Percentiles rank a stretch among this genome's conserved stretches.
Evolutionary conservation across 139 green algal genomes (phyloP).

Genomic region (Axilococcus clingmanii): DNA sequence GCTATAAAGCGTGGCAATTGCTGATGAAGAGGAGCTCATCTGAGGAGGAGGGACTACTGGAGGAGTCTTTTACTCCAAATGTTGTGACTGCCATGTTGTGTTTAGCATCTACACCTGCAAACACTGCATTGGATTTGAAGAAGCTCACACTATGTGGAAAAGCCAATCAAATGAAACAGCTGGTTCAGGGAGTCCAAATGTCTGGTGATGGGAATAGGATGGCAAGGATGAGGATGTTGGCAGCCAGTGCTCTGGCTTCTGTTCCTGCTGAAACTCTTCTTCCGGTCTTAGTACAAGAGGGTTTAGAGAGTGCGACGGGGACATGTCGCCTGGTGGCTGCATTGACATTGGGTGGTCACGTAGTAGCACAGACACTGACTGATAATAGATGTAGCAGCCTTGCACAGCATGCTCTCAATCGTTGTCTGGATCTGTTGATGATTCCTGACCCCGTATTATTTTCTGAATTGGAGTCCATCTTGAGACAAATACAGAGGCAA

Average conservation of each 20-base stretch:
- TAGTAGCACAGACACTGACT: too few species aligned
- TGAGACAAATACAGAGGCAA: too few species aligned
- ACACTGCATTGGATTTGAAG: too few species aligned
- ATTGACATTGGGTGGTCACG: too few species aligned
- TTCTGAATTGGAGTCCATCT: too few species aligned
- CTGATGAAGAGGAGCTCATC: constrained; percentile 31
- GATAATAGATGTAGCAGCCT: too few species aligned
- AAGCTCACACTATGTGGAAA: too few species aligned
- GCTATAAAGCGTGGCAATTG: constrained; percentile 47
- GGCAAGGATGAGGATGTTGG: constrained; percentile 42
- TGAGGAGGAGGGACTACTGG: background rate
- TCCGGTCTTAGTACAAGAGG: background rate
- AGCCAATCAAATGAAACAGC: too few species aligned
- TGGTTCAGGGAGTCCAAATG: constrained; percentile 10
- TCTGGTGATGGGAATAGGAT: constrained; percentile 23
- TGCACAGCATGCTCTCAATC: too few species aligned
- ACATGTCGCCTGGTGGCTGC: background rate
- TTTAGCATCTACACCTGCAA: too few species aligned
- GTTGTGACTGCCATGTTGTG: background rate
- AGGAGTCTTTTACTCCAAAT: background rate
- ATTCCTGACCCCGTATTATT: too few species aligned
- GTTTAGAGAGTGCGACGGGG: background rate
- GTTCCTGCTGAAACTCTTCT: constrained; percentile 8
- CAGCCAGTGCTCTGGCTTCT: constrained; percentile 32
- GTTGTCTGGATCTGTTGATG: too few species aligned